Percentiles rank a stretch among this genome's conserved stretches.
These are phyloP conservation scores for Handroanthus guayacan DNA, from an alignment of 257 asterid genomes.

Conservation along the genomic window DNA sequence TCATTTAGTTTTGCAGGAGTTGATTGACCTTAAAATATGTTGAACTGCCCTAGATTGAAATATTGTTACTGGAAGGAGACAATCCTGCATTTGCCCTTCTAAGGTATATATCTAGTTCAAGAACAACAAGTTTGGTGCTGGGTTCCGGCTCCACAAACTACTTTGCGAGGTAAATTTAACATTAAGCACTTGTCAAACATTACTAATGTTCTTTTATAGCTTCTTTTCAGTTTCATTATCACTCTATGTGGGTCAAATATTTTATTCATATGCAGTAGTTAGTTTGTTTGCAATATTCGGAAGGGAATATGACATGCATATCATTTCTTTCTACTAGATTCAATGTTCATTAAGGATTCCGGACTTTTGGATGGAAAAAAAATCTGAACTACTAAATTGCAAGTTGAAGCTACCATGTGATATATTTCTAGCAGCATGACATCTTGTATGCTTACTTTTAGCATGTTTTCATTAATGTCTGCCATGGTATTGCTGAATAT, in stretches of 20 bases:
- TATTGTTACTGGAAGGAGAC: constrained; percentile 78
- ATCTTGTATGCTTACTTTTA: constrained; percentile 28
- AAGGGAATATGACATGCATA: too few relatives aligned
- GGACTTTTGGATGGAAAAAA: constrained; percentile 12
- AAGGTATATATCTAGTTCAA: constrained; percentile 61
- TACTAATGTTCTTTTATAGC: neutral
- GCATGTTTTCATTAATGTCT: constrained; percentile 9
- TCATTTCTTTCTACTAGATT: too few relatives aligned
- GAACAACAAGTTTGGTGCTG: constrained; percentile 62
- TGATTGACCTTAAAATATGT: constrained; percentile 33
- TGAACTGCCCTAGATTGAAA: constrained; percentile 59
- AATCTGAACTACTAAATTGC: constrained; percentile 1
- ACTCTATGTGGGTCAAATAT: too few relatives aligned
- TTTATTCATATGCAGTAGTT: too few relatives aligned
- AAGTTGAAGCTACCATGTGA: constrained; percentile 17
- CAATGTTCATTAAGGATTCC: too few relatives aligned
- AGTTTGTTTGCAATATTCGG: too few relatives aligned
- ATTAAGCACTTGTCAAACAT: constrained; percentile 11
- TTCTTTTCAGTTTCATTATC: neutral
- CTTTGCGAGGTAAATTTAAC: constrained; percentile 60
- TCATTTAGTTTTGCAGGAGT: constrained; percentile 27
- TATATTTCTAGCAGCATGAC: constrained; percentile 23
- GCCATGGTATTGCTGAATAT: constrained; percentile 25
- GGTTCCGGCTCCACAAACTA: constrained; percentile 71
- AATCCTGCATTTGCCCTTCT: constrained; percentile 72